Conservation (phyloP, 495 filamentous ascomycete species). For the Podospora comata region DNA sequence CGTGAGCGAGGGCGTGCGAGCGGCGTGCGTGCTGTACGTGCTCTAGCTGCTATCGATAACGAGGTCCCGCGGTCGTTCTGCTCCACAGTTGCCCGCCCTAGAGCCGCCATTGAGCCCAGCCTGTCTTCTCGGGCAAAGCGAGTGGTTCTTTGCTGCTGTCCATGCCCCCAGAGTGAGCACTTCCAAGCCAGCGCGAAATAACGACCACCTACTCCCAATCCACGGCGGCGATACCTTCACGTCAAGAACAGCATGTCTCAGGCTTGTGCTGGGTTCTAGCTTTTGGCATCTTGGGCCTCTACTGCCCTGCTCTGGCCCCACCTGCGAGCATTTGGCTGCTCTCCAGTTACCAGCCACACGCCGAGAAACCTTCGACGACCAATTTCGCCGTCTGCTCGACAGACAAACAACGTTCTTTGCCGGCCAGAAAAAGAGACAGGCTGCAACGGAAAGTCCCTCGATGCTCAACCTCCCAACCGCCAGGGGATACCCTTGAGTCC, state of each 20-base stretch:
- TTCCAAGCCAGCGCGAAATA: slow-evolving; percentile 7
- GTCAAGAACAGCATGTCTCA: slow-evolving; percentile 49
- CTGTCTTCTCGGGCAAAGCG: neutral
- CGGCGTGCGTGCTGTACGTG: slow-evolving; percentile 1
- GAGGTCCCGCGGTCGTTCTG: neutral
- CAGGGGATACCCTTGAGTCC: neutral
- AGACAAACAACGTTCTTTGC: neutral
- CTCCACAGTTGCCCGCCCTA: neutral
- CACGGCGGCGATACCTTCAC: slow-evolving; percentile 34
- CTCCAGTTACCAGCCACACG: neutral
- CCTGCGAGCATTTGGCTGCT: slow-evolving; percentile 2
- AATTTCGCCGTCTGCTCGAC: neutral
- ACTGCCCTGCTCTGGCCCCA: slow-evolving; percentile 22
- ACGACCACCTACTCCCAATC: neutral
- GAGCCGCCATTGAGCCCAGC: neutral
- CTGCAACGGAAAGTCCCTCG: slow-evolving; percentile 16
- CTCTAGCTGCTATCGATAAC: slow-evolving; percentile 14
- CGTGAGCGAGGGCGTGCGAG: neutral
- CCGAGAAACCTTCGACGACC: neutral
- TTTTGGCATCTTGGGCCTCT: slow-evolving; percentile 48
- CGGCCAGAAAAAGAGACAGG: neutral
- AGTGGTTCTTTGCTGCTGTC: slow-evolving; percentile 10
- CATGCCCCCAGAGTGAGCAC: slow-evolving; percentile 15
- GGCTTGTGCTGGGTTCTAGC: slow-evolving; percentile 45
- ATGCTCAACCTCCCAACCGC: neutral